Percentiles rank a stretch among this genome's conserved stretches.
phyloP scores from a whole-genome alignment of 257 asterid species.

The Linderniella brevidens region DNA sequence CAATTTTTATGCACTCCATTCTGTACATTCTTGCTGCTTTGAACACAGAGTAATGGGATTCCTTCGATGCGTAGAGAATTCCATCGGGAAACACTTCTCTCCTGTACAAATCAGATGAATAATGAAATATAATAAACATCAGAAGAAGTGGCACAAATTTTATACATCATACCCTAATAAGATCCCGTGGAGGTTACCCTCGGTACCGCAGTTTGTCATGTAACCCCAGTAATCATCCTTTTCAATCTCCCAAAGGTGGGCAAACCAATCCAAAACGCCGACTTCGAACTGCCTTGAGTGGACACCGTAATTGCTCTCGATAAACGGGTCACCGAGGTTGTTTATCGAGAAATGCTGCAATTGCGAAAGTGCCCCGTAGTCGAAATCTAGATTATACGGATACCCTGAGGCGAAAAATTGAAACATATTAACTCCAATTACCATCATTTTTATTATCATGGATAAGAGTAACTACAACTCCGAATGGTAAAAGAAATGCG shows the following conservation, averaged over 20 bases:
- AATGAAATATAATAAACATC: no score
- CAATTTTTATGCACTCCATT: constrained; percentile 83
- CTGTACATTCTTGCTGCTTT: constrained; percentile 98
- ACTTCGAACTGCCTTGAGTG: constrained; percentile 16
- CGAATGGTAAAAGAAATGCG: no score
- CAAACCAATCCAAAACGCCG: constrained; percentile 17
- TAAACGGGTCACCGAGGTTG: constrained; percentile 13
- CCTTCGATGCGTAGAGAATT: constrained; percentile 75
- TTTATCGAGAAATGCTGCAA: constrained; percentile 13
- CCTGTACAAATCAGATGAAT: constrained; percentile 22
- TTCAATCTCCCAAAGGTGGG: constrained; percentile 12
- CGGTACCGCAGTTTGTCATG: constrained; percentile 17
- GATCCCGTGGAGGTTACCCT: constrained; percentile 17
- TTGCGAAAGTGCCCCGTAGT: constrained; percentile 7
- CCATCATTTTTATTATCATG: no score
- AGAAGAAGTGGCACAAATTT: no score
- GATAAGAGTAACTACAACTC: background rate
- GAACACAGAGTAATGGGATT: constrained; percentile 89
- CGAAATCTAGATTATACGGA: constrained; percentile 11
- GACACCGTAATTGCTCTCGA: constrained; percentile 13
- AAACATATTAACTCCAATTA: background rate
- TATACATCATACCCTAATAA: constrained; percentile 10
- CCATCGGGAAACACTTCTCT: constrained; percentile 97
- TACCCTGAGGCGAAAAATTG: constrained; percentile 3
- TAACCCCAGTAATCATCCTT: constrained; percentile 16